Evolutionary conservation across 257 asterid genomes (phyloP), one percentile per base, ranked within the genome.

Genomic region (Fraxinus pennsylvanica): DNA sequence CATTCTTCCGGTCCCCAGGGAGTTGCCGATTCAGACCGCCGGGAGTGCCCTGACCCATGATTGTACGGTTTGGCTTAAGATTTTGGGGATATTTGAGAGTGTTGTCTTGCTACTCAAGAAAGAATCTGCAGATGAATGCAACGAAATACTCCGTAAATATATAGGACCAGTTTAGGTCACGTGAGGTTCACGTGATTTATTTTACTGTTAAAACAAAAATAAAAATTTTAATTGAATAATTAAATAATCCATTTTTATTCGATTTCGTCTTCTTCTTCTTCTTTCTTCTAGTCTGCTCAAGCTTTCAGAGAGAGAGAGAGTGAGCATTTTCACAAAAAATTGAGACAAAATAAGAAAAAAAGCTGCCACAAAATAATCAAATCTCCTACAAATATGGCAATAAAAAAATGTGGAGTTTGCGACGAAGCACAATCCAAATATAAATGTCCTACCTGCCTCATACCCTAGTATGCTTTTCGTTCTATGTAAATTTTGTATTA

Each of bases 41-140:
- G 6, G 98, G 95, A n/a, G 96, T 84, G 7, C 98, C 97, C 70
- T 93, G 97, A 77, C 98, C 97, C 98, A 92, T 92, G 47, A 57
- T 74, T 78, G 47, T 54, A 13, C 76, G 54, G 21, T n/a, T 41
- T 29, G 68, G 78, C 74, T 80, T 76, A 12, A 72, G 80, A 43
- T 76, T 74, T 80, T 35, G 79, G 81, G 82, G 73, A 17, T 66
- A 1, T 79, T 25, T n/a, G 25, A 77, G 57, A 41, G 72, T 17
- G 81, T 13, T 81, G 78, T 45, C 88, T 82, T 85, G 29, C 47
- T 29, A 57, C 76, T 79, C 85, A 82, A 85, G 88, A 82, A 82
- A 83, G 38, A 10, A 54, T 6, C 17, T 25, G 68, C 68, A 57
- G 21, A 36, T 0, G 39, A 36, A 36, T 36, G 39, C 39, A 36